Base-by-base conservation (phyloP, 108 stramenopile genomes). In the Nitzschia sp. region DNA sequence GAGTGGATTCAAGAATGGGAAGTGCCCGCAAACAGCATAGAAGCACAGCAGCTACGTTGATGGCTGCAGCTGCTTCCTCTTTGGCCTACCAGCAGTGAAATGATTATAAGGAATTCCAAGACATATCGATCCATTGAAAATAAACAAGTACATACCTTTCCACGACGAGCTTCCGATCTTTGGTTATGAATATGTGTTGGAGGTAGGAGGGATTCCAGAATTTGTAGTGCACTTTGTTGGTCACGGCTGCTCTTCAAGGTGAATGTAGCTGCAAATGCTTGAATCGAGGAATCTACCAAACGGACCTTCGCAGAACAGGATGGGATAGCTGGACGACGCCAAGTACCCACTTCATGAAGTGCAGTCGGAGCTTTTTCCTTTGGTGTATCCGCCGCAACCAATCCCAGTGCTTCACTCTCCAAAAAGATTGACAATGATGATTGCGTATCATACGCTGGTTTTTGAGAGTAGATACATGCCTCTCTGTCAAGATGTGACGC, bases 191-290 rank as follows among this genome's bases (percentile, higher is more conserved):
- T 41, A 22, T 69, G 53, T 15, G 55, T 14, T 40, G 75, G 65
- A 11, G 80, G 76, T 22, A 86, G 54, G 20, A 82, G 42, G 9
- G 70, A 61, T 44, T 86, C 86, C 3, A 95, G 80, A 72, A 90
- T 82, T 14, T 71, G 57, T 61, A 91, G 70, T 14, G 91, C 90
- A 26, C 77, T 68, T 21, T 82, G 80, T 63, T 95, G 94, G 42
- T 88, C 87, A 39, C 81, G 74, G 14, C 85, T 80, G 75, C 89
- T 84, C 57, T 90, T 89, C 14, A 92, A 71, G 14, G 88, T 85
- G 71, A 95, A 95, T 22, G 90, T 91, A 6, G 94, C 86, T 3
- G 91, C 80, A 68, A 92, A 94, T 10, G 88, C 86, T 59, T 92
- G 90, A 20, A 94, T 83, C 46, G 86, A 73, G 22, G 88, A 82